These are phyloP conservation scores for Periconia digitata DNA, from an alignment of 2,329 filamentous ascomycete species.

Conservation along the genomic window DNA sequence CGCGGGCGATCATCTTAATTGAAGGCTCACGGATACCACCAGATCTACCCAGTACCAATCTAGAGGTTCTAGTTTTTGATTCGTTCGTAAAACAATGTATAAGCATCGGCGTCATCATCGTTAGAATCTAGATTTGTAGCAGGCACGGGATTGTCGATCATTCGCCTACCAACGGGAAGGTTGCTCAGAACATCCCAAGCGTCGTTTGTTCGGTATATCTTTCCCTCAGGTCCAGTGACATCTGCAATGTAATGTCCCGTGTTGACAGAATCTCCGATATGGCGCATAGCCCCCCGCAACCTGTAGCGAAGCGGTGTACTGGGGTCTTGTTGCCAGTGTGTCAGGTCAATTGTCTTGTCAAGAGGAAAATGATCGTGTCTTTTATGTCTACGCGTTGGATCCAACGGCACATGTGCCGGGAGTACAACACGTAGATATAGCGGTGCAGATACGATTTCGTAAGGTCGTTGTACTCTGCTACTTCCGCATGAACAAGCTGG, in stretches of 20 bases:
- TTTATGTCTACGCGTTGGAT: neutral
- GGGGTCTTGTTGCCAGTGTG: neutral
- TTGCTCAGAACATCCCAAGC: too few relatives aligned
- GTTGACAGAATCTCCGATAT: neutral
- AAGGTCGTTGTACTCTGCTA: neutral
- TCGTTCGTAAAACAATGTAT: neutral
- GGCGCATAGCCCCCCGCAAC: neutral
- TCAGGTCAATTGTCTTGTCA: neutral
- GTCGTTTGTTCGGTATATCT: neutral
- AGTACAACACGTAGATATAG: neutral
- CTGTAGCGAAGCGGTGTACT: neutral
- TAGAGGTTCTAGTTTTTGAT: neutral
- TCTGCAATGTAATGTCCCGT: neutral
- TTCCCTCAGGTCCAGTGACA: neutral
- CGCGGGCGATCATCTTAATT: too few relatives aligned
- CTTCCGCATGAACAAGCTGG: too few relatives aligned
- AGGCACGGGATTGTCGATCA: neutral
- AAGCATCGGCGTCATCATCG: neutral
- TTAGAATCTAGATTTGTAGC: too few relatives aligned
- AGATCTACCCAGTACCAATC: too few relatives aligned
- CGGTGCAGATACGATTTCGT: neutral
- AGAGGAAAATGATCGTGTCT: too few relatives aligned
- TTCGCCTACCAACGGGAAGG: neutral
- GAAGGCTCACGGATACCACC: too few relatives aligned
- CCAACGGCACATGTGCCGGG: neutral